Evolutionary conservation across 2,329 filamentous ascomycete genomes (phyloP).

Genomic region (Penicillium rolfsii): DNA sequence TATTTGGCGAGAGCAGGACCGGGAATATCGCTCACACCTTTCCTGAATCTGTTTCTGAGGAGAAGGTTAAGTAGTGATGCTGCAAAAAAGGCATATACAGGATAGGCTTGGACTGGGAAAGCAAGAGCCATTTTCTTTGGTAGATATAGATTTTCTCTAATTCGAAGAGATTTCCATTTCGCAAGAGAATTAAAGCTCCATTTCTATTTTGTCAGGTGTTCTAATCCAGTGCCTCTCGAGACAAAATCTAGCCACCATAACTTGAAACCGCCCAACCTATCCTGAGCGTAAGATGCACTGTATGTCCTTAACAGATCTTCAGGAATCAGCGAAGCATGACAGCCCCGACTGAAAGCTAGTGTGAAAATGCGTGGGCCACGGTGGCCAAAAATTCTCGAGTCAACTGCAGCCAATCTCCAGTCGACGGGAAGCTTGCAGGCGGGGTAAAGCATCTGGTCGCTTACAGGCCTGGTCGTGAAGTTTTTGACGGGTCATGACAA

Average conservation of each 20-base stretch:
- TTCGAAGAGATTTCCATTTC: no score
- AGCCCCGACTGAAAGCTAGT: background rate
- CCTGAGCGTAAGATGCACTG: background rate
- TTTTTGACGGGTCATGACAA: background rate
- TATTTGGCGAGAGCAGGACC: conserved; percentile 18
- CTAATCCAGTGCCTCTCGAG: background rate
- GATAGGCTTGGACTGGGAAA: background rate
- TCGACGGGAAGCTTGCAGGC: background rate
- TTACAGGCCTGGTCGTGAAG: no score
- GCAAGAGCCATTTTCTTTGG: background rate
- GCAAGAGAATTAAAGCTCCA: background rate
- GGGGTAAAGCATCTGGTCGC: background rate
- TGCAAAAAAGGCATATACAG: background rate
- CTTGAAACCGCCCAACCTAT: background rate
- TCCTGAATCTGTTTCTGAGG: conserved; percentile 16
- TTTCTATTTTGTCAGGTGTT: background rate
- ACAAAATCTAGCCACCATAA: background rate
- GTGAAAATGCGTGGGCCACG: background rate
- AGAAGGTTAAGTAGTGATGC: background rate
- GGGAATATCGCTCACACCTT: conserved; percentile 17
- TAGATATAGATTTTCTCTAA: background rate
- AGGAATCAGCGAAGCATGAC: background rate
- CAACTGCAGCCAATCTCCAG: background rate
- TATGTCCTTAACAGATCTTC: background rate
- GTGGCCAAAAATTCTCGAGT: background rate